Evolutionary conservation across 768 basidiomycete species (phyloP), one percentile per base, ranked within the genome.

Genomic region (Suillus bovinus): DNA sequence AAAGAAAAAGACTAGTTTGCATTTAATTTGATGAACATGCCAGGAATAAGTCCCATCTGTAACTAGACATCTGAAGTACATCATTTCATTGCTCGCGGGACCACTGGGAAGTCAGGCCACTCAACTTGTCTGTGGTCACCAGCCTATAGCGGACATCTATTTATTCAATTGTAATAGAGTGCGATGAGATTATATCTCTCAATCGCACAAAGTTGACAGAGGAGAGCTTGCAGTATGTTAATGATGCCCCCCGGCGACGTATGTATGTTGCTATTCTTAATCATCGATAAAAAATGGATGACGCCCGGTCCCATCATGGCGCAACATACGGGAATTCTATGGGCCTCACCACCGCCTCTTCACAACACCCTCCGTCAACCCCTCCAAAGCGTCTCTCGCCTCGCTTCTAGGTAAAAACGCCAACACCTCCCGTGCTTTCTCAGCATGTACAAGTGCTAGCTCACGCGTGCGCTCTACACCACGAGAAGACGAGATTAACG

Each of bases 381-480:
- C 82, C 54, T 89, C 86, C 62, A 99, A 76, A n/a, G 91, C 94
- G 31, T 79, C 77, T 73, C 86, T 87, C 34, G 91, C 87, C 63
- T 93, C 89, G 67, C 90, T 92, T 64, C 91, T 88, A 8, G 96
- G 96, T 59, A 99, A 80, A 7, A 81, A 73, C 36, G 74, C 76
- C 17, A 97, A 79, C 17, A 85, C 84, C 64, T 90, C 86, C 41
- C 84, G 82, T 20, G 96, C 96, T 69, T 87, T 88, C 42, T 85
- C 81, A 0, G 91, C 91, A 69, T 97, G 93, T 24, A 79, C 76
- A 47, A 77, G 76, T 6, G 96, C 96, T 27, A 98, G 86, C 42
- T 84, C 81, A 14, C 85, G 82, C 7, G 95, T 97, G 38, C 91
- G 86, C 63, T 89, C 83, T 36, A 96, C 78, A 14, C 91, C 94